Base-by-base conservation (phyloP, 179 eudicot species). In the Corrigiola litoralis region DNA sequence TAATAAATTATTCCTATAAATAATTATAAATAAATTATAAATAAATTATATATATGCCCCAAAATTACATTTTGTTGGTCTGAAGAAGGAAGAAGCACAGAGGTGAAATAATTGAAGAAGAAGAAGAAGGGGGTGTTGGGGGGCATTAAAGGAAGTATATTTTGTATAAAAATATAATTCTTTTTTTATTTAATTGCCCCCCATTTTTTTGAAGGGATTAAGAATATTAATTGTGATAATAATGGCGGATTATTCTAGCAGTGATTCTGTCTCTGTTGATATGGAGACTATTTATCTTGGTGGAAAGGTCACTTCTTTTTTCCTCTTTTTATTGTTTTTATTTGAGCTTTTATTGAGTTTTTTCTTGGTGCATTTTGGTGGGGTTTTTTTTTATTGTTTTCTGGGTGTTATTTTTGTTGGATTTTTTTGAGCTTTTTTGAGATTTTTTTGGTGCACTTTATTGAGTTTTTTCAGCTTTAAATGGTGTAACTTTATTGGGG, bases 231-330 rank as follows among this genome's bases (percentile, higher is more conserved):
- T 37, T 41, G 52, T n/a, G 65, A 32, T 7, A 57, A 68, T 29
- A 58, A 87, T 90, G 96, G 87, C 82, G 52, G 98, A 85, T 8
- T 82, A 77, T 34, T 77, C 75, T 10, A 60, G 72, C 73, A 84
- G 79, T 79, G 82, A 87, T 72, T 84, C 92, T 68, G 77, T 89
- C 67, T 78, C 85, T 58, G 58, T 92, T 67, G 90, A 92, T 63
- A 79, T 92, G 72, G 92, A 90, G 68, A 87, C 97, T 13, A 86
- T 92, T 63, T 87, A 82, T 77, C 90, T 87, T 58, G 97, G 95
- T 50, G 97, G 92, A 81, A 82, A 92, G 96, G 98, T 92, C 72
- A 16, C 37, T 13, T 48, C 23, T 45, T 33, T n/a, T 28, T 24
- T 42, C 25, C 17, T 37, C 47, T 18, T 57, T 5, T 34, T 44